Conservation (phyloP, 306 rosid genomes). For the Vigna reflexopilosa region DNA sequence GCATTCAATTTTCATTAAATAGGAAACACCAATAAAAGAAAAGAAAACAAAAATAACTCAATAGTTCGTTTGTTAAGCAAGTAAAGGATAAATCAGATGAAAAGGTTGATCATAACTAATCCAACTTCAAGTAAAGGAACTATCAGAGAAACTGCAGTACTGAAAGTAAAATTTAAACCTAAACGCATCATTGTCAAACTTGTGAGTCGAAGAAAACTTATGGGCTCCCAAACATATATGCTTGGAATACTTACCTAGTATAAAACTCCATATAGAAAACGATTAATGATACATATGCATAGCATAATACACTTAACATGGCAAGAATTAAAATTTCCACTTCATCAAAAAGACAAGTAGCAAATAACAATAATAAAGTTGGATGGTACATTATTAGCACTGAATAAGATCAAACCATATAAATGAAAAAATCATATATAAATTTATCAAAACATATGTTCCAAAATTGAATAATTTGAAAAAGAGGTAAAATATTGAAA, state of each 20-base stretch:
- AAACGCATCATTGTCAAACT: neutral
- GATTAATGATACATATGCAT: neutral
- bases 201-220: neutral
- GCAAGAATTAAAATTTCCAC: neutral
- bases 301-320: neutral
- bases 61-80: constrained; percentile 11
- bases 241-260: neutral
- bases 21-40: constrained; percentile 6
- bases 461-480: neutral
- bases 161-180: neutral
- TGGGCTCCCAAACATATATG: neutral
- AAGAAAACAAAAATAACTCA: constrained; percentile 27
- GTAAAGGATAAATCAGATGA: constrained; percentile 14
- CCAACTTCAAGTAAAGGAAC: constrained; percentile 1
- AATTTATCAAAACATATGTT: neutral
- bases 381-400: neutral
- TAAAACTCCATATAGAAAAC: neutral
- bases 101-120: constrained; percentile 23
- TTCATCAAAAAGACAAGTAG: neutral
- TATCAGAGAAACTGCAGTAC: constrained; percentile 24
- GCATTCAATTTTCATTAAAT: constrained; percentile 16
- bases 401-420: neutral
- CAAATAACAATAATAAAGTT: neutral
- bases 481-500: neutral
- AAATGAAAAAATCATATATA: neutral